phyloP scores from a whole-genome alignment of 2,329 filamentous ascomycete species.

The Claviceps sorghi region DNA sequence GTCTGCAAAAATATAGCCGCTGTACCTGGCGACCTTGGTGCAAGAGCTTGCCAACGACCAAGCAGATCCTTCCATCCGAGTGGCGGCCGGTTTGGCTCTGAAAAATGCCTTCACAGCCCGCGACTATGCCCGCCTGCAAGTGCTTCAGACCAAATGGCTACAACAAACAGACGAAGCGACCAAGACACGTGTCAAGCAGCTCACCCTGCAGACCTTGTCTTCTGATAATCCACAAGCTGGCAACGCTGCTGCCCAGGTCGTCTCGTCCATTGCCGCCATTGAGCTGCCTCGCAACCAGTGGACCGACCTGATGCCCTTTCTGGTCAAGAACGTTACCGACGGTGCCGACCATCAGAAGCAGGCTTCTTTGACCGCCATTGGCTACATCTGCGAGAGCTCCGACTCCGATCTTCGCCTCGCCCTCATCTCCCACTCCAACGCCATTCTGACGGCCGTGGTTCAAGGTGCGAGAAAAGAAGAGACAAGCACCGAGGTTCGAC shows the following conservation, averaged over 20 bases:
- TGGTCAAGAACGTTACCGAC: constrained; percentile 86
- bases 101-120: constrained; percentile 97
- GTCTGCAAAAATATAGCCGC: constrained; percentile 43
- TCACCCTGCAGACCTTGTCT: constrained; percentile 74
- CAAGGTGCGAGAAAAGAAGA: constrained; percentile 97
- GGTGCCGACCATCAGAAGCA: constrained; percentile 85
- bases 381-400: constrained; percentile 94
- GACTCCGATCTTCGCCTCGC: constrained; percentile 72
- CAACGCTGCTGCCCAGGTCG: constrained; percentile 83
- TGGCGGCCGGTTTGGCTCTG: constrained; percentile 85
- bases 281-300: constrained; percentile 89
- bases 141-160: constrained; percentile 89
- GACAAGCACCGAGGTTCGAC: constrained; percentile 74
- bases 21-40: constrained; percentile 84
- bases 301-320: constrained; percentile 73
- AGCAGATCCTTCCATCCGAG: constrained; percentile 69
- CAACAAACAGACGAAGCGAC: constrained; percentile 66
- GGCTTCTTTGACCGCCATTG: constrained; percentile 86
- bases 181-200: constrained; percentile 75
- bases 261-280: constrained; percentile 86
- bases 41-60: constrained; percentile 88
- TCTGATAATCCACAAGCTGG: constrained; percentile 72
- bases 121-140: constrained; percentile 73
- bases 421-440: constrained; percentile 80
- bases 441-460: constrained; percentile 92